A percentile compares a stretch with the other conserved stretches of the same genome.
These are phyloP conservation scores for Malassezia yamatoensis DNA, from an alignment of 1,284 basidiomycete species.

Conservation along the genomic window DNA sequence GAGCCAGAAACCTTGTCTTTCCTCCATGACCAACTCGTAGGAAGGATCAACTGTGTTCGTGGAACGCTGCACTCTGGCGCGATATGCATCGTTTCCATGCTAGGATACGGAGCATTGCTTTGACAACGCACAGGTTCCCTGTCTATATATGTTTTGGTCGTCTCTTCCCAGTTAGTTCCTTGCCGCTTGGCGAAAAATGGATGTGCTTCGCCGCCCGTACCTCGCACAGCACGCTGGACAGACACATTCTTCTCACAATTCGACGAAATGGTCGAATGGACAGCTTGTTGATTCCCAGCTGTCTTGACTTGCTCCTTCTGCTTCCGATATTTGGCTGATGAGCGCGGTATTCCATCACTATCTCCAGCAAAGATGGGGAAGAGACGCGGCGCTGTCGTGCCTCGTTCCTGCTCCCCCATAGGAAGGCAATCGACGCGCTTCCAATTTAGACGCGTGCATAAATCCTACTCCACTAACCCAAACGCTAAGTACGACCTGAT, in stretches of 20 bases:
- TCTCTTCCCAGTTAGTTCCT: neutral
- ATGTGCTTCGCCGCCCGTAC: constrained; percentile 6
- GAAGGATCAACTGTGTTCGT: too few species aligned
- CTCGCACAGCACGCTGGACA: constrained; percentile 13
- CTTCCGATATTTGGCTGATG: too few species aligned
- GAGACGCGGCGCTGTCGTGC: constrained; percentile 1
- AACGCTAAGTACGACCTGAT: neutral
- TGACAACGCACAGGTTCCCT: neutral
- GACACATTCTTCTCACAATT: neutral
- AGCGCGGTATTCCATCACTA: too few species aligned
- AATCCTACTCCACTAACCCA: neutral
- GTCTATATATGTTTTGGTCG: neutral
- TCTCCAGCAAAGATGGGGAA: constrained; percentile 1
- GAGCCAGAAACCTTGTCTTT: too few species aligned
- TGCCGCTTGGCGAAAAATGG: constrained; percentile 16
- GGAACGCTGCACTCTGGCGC: neutral
- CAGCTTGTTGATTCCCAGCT: too few species aligned
- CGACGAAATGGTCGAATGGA: too few species aligned
- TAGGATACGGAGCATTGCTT: constrained; percentile 8
- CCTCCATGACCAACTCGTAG: too few species aligned
- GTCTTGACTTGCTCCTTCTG: too few species aligned
- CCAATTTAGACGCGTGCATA: neutral
- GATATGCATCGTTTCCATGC: constrained; percentile 4
- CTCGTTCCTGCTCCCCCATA: neutral
- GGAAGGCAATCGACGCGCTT: neutral